Evolutionary conservation across 352 stramenopile species (phyloP), one percentile per base, ranked within the genome.

Genomic region (Aphanomyces stellatus): DNA sequence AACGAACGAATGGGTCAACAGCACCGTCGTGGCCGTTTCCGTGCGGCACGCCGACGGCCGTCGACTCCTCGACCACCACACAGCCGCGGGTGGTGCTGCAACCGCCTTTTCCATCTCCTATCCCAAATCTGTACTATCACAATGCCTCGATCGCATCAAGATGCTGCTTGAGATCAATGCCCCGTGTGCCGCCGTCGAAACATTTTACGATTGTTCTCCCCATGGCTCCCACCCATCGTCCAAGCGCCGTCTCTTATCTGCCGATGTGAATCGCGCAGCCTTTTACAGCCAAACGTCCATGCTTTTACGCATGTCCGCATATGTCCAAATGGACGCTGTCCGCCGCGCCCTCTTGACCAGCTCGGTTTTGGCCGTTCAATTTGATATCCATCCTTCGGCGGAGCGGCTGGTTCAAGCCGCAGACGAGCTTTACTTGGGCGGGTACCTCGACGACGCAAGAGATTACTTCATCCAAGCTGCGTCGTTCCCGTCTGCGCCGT

Each of bases 111-210:
- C 37, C 25, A 24, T 25, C 10, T 30, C 0, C 17, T 35, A 15
- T 28, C 40, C 19, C 30, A 25, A 35, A 22, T 41, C 53, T 28
- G 30, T 25, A 13, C 27, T n/a, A 1, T 7, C 61, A 2, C 77
- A 82, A 73, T 71, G 61, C 13, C 41, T 55, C n/a, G n/a, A 55
- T n/a, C 74, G 77, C 30, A 69, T 85, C 10, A 37, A 74, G 62
- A 75, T 74, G 67, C 69, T 82, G 28, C 40, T 69, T n/a, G 41
- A 55, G 22, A 72, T 72, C 3, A 81, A 85, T 55, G 53, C 69
- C 0, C 73, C 74, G 13, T 43, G 77, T 2, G 27, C 66, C 17
- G 67, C 76, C 7, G 76, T 73, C 31, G 72, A 77, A 70, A 74
- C 71, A 3, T 85, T 72, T 62, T 35, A 63, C 13, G 62, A 74